Percentiles rank a stretch among this genome's conserved stretches.
Conservation (phyloP, 2,329 filamentous ascomycete species). For the Arthroderma sp. region DNA sequence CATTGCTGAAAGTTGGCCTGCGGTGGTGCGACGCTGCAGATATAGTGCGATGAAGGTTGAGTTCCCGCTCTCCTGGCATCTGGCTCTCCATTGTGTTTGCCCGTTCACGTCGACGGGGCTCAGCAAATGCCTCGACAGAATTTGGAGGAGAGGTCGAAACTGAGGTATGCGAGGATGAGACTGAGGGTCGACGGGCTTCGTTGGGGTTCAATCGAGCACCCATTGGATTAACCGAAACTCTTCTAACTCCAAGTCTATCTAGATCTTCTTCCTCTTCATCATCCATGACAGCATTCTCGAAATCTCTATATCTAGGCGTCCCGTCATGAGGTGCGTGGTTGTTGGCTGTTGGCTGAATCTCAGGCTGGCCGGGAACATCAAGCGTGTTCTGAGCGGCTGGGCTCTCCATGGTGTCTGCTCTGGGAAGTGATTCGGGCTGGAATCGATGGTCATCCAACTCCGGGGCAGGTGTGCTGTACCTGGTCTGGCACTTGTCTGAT, state of each 20-base stretch:
- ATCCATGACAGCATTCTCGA: conserved; percentile 73
- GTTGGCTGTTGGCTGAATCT: conserved; percentile 31
- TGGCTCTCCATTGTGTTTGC: conserved; percentile 54
- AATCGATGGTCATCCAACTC: conserved; percentile 75
- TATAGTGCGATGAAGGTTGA: conserved; percentile 55
- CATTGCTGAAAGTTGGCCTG: conserved; percentile 48
- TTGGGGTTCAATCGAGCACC: conserved; percentile 28
- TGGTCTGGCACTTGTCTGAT: conserved; percentile 53
- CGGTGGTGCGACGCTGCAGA: conserved; percentile 56
- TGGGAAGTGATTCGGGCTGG: conserved; percentile 28
- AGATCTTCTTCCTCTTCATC: conserved; percentile 48
- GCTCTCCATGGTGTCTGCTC: conserved; percentile 27
- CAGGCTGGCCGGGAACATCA: conserved; percentile 38
- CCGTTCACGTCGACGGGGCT: conserved; percentile 73
- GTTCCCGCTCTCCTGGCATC: conserved; percentile 42
- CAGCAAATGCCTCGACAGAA: conserved; percentile 93
- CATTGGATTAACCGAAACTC: conserved; percentile 34
- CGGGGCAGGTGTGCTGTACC: conserved; percentile 52
- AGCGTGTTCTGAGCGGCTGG: conserved; percentile 24
- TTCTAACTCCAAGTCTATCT: conserved; percentile 24
- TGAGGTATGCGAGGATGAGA: conserved; percentile 42
- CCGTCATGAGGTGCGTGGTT: conserved; percentile 35
- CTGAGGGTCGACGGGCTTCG: conserved; percentile 27
- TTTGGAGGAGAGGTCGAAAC: conserved; percentile 81
- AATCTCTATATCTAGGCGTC: conserved; percentile 57